Evolutionary conservation across 1,284 basidiomycete genomes (phyloP), one percentile per base, ranked within the genome.

Genomic region (Phellinidium pouzarii): DNA sequence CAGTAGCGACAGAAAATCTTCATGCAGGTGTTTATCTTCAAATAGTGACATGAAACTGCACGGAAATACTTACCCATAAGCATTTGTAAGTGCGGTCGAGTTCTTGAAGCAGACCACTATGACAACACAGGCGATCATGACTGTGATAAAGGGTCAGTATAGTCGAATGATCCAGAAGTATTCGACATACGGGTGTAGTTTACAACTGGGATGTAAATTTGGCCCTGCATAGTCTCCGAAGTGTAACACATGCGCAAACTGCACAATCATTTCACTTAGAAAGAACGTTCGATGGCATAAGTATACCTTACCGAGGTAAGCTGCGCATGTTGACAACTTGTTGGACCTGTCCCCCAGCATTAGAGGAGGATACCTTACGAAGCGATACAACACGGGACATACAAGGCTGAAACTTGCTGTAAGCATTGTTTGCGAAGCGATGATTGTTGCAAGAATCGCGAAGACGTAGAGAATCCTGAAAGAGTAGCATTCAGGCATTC

Each of bases 381-480:
- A n/a, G 17, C 49, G 34, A 22, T 52, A 58, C 37, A 57, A 34
- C 14, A 14, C 31, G 14, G 31, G 2, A 52, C 5, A 52, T 52
- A 51, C 58, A 12, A 85, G 67, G 58, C 76, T 80, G 70, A 85
- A 86, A 0, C 78, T 78, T 0, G 80, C 83, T 0, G 82, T 81
- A 59, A 86, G 84, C 75, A 85, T 74, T 6, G 82, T 80, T 68
- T 82, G 79, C 1, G 80, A 80, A 2, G 79, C 79, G 27, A 79
- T 75, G 38, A 84, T 77, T 12, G 82, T 82, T 0, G 82, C 82
- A 2, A 84, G 66, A 43, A 85, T 73, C 2, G 79, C 82, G 56
- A 83, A 75, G 19, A 79, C 65, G 59, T 78, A 87, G 8, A 79
- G 66, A 49, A 85, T 71, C 81, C 78, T 81, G 57, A 36, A 54